phyloP scores from a whole-genome alignment of 176 grass and related monocot species.

The Tillandsia leiboldiana region DNA sequence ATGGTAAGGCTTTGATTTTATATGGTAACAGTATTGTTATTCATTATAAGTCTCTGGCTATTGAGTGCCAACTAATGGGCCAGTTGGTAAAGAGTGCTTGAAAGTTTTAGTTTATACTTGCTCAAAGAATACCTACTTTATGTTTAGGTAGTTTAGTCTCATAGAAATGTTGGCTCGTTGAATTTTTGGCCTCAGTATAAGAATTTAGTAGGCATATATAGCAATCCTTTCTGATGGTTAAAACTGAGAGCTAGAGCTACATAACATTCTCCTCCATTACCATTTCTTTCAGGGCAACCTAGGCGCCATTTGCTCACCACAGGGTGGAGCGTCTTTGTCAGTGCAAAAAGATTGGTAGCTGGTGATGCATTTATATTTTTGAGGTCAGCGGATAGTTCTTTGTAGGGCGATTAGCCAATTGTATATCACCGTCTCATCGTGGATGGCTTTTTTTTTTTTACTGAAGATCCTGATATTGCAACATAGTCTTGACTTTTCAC shows the following conservation, averaged over 20 bases:
- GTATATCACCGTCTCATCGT: neutral
- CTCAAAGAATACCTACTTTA: neutral
- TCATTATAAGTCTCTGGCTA: neutral
- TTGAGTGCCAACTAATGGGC: neutral
- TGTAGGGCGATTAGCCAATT: neutral
- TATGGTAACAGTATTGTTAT: neutral
- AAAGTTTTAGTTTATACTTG: neutral
- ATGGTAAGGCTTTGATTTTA: neutral
- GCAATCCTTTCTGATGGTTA: neutral
- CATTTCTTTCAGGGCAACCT: conserved; percentile 41
- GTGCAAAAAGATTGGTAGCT: conserved; percentile 51
- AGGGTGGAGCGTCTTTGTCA: conserved; percentile 76
- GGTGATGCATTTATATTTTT: conserved; percentile 72
- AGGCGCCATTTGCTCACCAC: conserved; percentile 66
- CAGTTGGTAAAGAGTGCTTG: neutral
- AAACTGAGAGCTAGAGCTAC: neutral
- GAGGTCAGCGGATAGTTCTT: conserved; percentile 27
- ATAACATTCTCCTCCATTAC: neutral
- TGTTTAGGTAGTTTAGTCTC: neutral
- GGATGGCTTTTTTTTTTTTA: neutral
- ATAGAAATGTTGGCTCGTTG: neutral
- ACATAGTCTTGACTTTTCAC: too few relatives aligned
- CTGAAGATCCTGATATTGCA: neutral
- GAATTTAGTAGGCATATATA: neutral
- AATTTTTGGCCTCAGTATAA: neutral